These are phyloP conservation scores for Gossypium bickii DNA, from an alignment of 345 rosid species.

Conservation along the genomic window DNA sequence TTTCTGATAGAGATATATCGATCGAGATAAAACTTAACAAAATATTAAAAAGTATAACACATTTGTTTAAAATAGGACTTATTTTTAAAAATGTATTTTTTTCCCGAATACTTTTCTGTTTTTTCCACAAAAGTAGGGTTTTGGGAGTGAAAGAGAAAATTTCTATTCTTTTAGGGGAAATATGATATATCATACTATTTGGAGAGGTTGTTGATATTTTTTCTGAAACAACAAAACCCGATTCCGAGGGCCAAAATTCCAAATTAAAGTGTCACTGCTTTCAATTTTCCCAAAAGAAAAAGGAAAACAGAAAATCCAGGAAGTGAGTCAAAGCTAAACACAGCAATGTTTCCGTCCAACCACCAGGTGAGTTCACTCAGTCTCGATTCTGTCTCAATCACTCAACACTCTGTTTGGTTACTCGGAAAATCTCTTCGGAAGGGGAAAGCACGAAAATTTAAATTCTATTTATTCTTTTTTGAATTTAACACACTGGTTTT, in stretches of 20 bases:
- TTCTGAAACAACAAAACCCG: background rate
- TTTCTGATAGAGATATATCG: no score
- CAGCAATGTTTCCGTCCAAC: conserved; percentile 21
- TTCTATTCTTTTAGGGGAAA: background rate
- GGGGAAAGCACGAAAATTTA: background rate
- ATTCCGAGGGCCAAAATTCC: background rate
- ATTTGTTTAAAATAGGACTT: no score
- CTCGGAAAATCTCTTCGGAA: background rate
- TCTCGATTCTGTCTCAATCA: background rate
- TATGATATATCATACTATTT: background rate
- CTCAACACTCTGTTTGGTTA: background rate
- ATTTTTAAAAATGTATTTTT: no score
- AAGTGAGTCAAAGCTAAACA: conserved; percentile 15
- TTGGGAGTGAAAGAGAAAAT: background rate
- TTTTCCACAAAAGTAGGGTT: background rate
- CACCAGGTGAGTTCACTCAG: conserved; percentile 21
- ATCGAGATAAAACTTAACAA: no score
- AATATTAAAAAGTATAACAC: no score
- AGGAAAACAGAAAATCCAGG: no score
- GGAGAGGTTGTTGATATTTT: background rate
- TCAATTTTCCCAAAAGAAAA: background rate
- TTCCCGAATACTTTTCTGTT: no score
- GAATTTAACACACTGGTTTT: background rate
- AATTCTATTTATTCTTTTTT: background rate
- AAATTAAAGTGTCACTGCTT: background rate